A percentile compares a stretch with the other conserved stretches of the same genome.
phyloP scores from a whole-genome alignment of 768 basidiomycete genomes.

The Symmetrospora coprosmae region DNA sequence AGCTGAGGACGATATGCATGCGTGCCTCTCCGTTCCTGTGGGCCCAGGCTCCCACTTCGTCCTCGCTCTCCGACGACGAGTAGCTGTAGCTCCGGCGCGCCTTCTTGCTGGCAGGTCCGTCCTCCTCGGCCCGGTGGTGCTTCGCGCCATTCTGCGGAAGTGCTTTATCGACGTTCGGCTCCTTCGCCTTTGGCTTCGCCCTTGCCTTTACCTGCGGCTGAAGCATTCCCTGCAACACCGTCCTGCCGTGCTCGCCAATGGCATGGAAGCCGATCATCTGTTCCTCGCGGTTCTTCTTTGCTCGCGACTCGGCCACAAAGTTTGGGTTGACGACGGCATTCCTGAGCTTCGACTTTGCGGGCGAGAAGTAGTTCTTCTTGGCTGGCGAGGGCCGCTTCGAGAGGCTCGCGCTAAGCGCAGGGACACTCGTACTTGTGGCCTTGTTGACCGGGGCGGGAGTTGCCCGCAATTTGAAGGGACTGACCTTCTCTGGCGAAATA shows the following conservation, averaged over 20 bases:
- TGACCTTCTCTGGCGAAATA: too few species aligned
- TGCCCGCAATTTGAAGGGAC: too few species aligned
- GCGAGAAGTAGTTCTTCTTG: neutral
- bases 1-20: neutral
- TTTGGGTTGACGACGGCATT: constrained; percentile 14
- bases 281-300: constrained; percentile 14
- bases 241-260: constrained; percentile 16
- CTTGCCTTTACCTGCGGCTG: neutral
- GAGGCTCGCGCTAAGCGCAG: neutral
- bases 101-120: neutral
- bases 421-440: too few species aligned
- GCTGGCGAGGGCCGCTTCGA: neutral
- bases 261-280: constrained; percentile 11
- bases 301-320: constrained; percentile 8
- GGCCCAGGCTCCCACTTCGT: neutral
- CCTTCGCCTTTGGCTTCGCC: too few species aligned
- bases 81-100: neutral
- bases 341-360: constrained; percentile 13
- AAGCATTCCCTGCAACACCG: constrained; percentile 12
- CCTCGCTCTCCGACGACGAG: neutral
- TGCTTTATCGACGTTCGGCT: too few species aligned
- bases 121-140: too few species aligned
- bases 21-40: neutral
- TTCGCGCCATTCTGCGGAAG: too few species aligned
- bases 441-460: too few species aligned